A percentile compares a stretch with the other conserved stretches of the same genome.
Conservation (phyloP, 176 grass and related monocot genomes). For the Metroxylon sagu region DNA sequence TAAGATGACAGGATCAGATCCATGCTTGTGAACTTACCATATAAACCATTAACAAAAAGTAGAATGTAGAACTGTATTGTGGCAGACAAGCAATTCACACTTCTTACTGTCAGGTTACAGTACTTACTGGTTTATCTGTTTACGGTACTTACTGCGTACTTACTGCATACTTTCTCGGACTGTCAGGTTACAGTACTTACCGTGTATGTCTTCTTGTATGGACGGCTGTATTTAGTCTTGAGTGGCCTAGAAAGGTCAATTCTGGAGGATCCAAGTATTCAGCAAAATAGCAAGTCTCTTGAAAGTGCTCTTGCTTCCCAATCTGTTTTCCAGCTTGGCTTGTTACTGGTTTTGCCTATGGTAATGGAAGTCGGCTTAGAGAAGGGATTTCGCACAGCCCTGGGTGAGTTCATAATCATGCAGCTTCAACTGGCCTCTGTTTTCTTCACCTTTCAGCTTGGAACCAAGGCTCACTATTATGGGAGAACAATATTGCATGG, state of each 20-base stretch:
- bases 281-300: slow-evolving; percentile 56
- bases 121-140: slow-evolving; percentile 37
- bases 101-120: slow-evolving; percentile 52
- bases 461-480: slow-evolving; percentile 88
- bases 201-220: slow-evolving; percentile 91
- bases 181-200: slow-evolving; percentile 82
- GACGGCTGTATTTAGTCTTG: slow-evolving; percentile 84
- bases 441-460: slow-evolving; percentile 96
- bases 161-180: background rate
- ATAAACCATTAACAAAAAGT: too few relatives aligned
- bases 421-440: slow-evolving; percentile 88
- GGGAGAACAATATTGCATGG: slow-evolving; percentile 88
- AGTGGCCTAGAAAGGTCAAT: slow-evolving; percentile 86
- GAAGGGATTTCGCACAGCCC: slow-evolving; percentile 79
- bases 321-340: slow-evolving; percentile 80
- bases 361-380: slow-evolving; percentile 94
- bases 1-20: too few relatives aligned
- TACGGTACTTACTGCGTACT: background rate
- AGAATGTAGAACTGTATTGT: too few relatives aligned
- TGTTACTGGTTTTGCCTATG: slow-evolving; percentile 89
- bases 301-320: slow-evolving; percentile 89
- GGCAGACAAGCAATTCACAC: too few relatives aligned
- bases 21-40: too few relatives aligned
- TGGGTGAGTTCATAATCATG: slow-evolving; percentile 95
- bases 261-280: slow-evolving; percentile 58